Percentiles rank a stretch among this genome's conserved stretches.
phyloP scores from a whole-genome alignment of 768 basidiomycete species.

The Psilocybe subaeruginosa region DNA sequence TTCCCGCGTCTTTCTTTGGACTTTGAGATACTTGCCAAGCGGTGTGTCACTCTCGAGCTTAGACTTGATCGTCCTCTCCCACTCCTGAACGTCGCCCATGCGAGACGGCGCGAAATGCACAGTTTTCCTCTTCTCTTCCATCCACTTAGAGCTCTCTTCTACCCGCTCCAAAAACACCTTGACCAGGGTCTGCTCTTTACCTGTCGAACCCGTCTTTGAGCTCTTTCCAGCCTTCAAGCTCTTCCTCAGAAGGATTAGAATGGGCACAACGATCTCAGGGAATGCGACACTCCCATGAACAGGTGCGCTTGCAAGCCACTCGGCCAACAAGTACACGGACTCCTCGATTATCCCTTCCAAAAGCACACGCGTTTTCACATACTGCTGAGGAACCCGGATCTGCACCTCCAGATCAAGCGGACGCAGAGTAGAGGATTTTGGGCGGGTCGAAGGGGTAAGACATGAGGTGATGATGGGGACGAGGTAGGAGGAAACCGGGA shows the following conservation, averaged over 20 bases:
- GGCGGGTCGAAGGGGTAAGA: constrained; percentile 66
- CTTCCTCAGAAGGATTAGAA: constrained; percentile 72
- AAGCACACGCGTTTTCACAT: constrained; percentile 87
- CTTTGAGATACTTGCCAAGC: constrained; percentile 78
- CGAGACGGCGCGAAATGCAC: constrained; percentile 80
- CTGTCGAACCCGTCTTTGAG: constrained; percentile 30
- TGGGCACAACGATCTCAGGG: constrained; percentile 88
- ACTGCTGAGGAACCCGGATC: constrained; percentile 87
- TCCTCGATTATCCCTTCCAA: constrained; percentile 85
- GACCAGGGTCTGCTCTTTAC: constrained; percentile 62
- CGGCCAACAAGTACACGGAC: constrained; percentile 72
- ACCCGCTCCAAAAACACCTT: constrained; percentile 86
- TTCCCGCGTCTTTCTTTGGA: constrained; percentile 81
- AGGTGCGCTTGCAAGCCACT: constrained; percentile 72
- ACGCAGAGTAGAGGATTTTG: constrained; percentile 83
- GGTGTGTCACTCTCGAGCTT: constrained; percentile 71
- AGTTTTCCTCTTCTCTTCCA: constrained; percentile 67
- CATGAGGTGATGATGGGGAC: constrained; percentile 83
- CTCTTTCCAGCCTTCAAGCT: constrained; percentile 62
- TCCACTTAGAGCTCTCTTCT: constrained; percentile 83
- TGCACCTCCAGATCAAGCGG: constrained; percentile 88
- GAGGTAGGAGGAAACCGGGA: constrained; percentile 86
- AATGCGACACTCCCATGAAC: constrained; percentile 90
- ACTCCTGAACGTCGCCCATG: constrained; percentile 67
- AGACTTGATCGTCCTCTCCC: constrained; percentile 64